Evolutionary conservation across 495 filamentous ascomycete species (phyloP), one percentile per base, ranked within the genome.

Genomic region (Aspergillus heteromorphus): DNA sequence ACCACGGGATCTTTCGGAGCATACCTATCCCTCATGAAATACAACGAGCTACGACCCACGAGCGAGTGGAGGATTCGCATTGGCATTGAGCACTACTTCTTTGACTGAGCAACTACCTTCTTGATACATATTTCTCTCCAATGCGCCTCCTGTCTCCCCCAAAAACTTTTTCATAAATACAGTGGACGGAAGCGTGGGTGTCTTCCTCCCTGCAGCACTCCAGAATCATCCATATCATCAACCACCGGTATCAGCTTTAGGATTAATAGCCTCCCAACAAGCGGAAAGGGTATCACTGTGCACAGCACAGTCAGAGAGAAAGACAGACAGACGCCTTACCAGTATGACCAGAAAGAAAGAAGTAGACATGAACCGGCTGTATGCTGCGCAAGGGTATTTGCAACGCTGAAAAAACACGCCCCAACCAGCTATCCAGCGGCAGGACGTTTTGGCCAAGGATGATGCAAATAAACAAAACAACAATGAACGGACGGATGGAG

Each of bases 1-100:
- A 40, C 42, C 20, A 10, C 8, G 14, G 27, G 41, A 53, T 52
- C 21, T 18, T n/a, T 6, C 19, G 38, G 19, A 40, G 17, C n/a
- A 30, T 18, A 55, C 45, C 51, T n/a, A n/a, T n/a, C n/a, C 40
- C 55, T 66, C 55, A 72, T 64, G 70, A 73, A 55, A 60, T 65
- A 59, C 59, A 48, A 72, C 64, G 68, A 72, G 63, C 64, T 53
- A 73, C 54, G 62, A 58, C 13, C 50, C 45, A 64, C 49, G 55
- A 57, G 51, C 49, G 23, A 49, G 45, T 43, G 42, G 48, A 47
- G 56, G 40, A 53, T 50, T 56, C 48, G 45, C 50, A 52, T 21
- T 54, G 45, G 54, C 56, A 53, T 51, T 51, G 34, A 49, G 53
- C 53, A 23, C 60, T 58, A 27, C 34, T 63, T 47, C 11, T 45